Evolutionary conservation across 2,329 filamentous ascomycete genomes (phyloP).

Genomic region (Aspergillus nomiae): DNA sequence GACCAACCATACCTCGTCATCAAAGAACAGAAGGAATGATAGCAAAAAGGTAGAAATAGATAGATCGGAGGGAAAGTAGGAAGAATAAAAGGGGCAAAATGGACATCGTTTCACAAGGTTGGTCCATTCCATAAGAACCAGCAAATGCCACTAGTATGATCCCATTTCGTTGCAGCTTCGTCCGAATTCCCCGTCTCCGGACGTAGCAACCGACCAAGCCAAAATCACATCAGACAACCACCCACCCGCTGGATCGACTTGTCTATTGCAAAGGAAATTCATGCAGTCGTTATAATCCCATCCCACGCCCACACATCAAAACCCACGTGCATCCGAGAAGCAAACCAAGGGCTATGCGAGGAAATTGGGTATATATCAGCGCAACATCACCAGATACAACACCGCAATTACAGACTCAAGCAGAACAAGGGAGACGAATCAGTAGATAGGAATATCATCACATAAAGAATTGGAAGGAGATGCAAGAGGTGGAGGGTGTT

Average conservation of each 20-base stretch:
- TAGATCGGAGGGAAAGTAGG: not conserved
- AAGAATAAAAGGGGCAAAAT: not conserved
- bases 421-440: constrained; percentile 9
- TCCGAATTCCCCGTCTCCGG: not conserved
- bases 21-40: not conserved
- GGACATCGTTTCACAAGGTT: not conserved
- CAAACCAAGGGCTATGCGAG: constrained; percentile 28
- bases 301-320: constrained; percentile 21
- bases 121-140: not conserved
- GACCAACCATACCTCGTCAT: not conserved
- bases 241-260: constrained; percentile 12
- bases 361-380: constrained; percentile 31
- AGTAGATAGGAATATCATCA: constrained; percentile 8
- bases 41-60: not conserved
- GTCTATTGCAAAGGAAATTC: constrained; percentile 28
- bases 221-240: not conserved
- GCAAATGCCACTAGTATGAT: not conserved
- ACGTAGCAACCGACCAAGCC: not conserved
- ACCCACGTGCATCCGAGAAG: constrained; percentile 20
- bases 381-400: constrained; percentile 22
- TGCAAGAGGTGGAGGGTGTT: constrained; percentile 5
- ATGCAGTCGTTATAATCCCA: constrained; percentile 29
- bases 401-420: constrained; percentile 14
- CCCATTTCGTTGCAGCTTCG: not conserved
- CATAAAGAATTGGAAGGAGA: constrained; percentile 5